These are phyloP conservation scores for Rosellinia necatrix DNA, from an alignment of 2,329 filamentous ascomycete genomes.

Conservation along the genomic window DNA sequence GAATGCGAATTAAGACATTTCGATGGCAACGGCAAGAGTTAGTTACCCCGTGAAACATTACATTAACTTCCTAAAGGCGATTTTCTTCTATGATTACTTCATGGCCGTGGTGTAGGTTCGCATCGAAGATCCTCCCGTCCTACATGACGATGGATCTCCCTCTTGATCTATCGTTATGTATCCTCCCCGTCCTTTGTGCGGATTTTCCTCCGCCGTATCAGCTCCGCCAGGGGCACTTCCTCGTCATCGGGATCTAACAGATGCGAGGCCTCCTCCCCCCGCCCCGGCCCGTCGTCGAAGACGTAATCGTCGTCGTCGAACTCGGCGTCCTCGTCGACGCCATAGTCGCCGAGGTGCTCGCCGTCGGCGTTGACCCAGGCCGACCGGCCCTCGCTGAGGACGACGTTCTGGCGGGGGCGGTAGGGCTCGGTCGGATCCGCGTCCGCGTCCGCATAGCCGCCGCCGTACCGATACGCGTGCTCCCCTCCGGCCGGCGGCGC, in stretches of 20 bases:
- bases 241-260: slow-evolving; percentile 31
- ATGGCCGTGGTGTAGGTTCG: too few relatives aligned
- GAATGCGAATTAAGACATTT: slow-evolving; percentile 1
- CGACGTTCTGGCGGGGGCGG: slow-evolving; percentile 5
- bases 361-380: slow-evolving; percentile 78
- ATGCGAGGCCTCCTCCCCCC: slow-evolving; percentile 33
- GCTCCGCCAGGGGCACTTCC: slow-evolving; percentile 69
- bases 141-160: neutral
- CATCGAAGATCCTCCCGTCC: too few relatives aligned
- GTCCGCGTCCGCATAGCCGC: slow-evolving; percentile 47
- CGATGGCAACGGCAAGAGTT: neutral
- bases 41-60: too few relatives aligned
- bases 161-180: slow-evolving; percentile 24
- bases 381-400: slow-evolving; percentile 52
- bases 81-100: too few relatives aligned
- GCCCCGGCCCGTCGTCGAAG: slow-evolving; percentile 38
- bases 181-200: slow-evolving; percentile 40
- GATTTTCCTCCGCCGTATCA: slow-evolving; percentile 62
- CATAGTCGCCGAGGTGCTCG: slow-evolving; percentile 74
- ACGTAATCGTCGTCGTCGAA: slow-evolving; percentile 33
- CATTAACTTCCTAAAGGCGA: too few relatives aligned
- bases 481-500: too few relatives aligned
- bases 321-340: slow-evolving; percentile 77
- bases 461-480: slow-evolving; percentile 37
- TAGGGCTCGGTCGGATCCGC: slow-evolving; percentile 23